Evolutionary conservation across 2,329 filamentous ascomycete species (phyloP).

Genomic region (Aspergillus ruber): DNA sequence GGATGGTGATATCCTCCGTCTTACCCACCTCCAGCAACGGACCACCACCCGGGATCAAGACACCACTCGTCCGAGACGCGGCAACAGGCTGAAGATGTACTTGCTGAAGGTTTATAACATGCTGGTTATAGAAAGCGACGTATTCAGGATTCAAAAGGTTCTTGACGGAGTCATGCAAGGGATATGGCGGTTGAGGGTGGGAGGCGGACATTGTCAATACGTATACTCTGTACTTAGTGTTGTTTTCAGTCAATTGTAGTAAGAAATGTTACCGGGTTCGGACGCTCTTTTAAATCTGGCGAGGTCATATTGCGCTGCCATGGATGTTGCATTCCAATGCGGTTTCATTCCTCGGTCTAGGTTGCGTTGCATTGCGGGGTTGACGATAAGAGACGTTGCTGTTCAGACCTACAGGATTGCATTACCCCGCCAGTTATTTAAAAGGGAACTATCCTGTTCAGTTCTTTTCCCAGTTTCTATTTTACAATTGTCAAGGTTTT

Average conservation of each 20-base stretch:
- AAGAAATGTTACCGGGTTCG: too few species aligned
- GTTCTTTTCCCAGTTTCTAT: not conserved
- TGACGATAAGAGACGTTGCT: not conserved
- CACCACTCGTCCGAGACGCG: conserved; percentile 46
- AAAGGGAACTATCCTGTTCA: not conserved
- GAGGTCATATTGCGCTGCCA: not conserved
- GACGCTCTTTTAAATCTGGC: not conserved
- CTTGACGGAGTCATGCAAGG: conserved; percentile 43
- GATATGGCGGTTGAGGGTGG: conserved; percentile 36
- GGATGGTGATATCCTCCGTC: conserved; percentile 40
- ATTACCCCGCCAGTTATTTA: not conserved
- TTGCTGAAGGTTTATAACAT: conserved; percentile 47
- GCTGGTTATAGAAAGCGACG: conserved; percentile 47
- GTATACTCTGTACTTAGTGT: not conserved
- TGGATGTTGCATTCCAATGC: not conserved
- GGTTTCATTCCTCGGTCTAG: not conserved
- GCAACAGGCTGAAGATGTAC: conserved; percentile 51
- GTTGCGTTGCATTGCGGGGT: not conserved
- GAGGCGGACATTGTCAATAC: conserved; percentile 11
- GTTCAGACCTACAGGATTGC: not conserved
- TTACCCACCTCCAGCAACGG: conserved; percentile 45
- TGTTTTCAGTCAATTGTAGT: not conserved
- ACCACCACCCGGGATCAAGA: conserved; percentile 49
- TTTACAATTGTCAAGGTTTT: not conserved
- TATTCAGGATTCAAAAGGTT: conserved; percentile 47